A percentile compares a stretch with the other conserved stretches of the same genome.
Conservation (phyloP, 495 filamentous ascomycete genomes). For the Delitschia confertaspora region DNA sequence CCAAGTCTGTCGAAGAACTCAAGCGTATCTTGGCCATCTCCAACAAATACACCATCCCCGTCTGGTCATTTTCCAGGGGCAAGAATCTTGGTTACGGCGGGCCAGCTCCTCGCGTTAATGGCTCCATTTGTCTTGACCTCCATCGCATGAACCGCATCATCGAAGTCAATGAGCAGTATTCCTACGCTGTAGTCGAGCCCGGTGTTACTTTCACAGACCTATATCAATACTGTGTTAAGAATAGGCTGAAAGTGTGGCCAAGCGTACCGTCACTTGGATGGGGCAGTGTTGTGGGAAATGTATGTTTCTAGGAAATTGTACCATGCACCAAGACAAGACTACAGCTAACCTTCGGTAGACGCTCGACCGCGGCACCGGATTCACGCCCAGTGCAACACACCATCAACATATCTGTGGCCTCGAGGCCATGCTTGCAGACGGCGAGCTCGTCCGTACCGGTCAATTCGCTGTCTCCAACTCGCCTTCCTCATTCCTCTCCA, state of each 20-base stretch:
- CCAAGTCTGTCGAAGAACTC: constrained; percentile 18
- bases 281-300: constrained; percentile 28
- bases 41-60: constrained; percentile 13
- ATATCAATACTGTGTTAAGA: constrained; percentile 23
- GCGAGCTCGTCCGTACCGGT: constrained; percentile 25
- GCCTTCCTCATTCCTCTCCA: constrained; percentile 39
- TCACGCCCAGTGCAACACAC: constrained; percentile 27
- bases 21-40: constrained; percentile 5
- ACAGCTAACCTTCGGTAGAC: too few species aligned
- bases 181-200: constrained; percentile 27
- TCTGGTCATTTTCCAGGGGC: constrained; percentile 18
- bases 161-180: constrained; percentile 23
- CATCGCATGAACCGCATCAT: constrained; percentile 24
- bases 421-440: constrained; percentile 27
- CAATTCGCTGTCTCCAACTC: constrained; percentile 29
- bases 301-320: too few species aligned
- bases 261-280: constrained; percentile 27
- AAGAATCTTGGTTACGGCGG: constrained; percentile 24
- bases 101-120: constrained; percentile 21
- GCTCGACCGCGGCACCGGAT: constrained; percentile 26
- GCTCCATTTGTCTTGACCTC: constrained; percentile 17
- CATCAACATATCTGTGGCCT: constrained; percentile 28
- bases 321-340: too few species aligned
- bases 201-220: constrained; percentile 29
- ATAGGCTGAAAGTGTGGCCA: constrained; percentile 26